A percentile compares a stretch with the other conserved stretches of the same genome.
Conservation (phyloP, 2,329 filamentous ascomycete species). For the Nemania serpens region DNA sequence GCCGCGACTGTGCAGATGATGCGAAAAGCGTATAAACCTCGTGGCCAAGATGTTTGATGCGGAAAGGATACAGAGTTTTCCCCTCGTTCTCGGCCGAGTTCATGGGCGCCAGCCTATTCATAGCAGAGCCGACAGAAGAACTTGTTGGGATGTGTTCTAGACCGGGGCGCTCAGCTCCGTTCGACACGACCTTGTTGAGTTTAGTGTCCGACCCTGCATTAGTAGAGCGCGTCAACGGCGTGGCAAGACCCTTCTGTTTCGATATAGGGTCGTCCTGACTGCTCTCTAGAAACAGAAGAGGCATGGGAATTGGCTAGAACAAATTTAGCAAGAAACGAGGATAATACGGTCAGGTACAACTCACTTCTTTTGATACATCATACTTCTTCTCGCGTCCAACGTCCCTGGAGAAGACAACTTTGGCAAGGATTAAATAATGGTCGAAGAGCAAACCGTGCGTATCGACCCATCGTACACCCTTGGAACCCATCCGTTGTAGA, state of each 20-base stretch:
- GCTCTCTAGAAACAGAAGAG: constrained; percentile 88
- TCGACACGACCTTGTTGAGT: constrained; percentile 59
- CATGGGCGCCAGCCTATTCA: constrained; percentile 48
- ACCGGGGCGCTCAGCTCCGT: constrained; percentile 58
- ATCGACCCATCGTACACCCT: constrained; percentile 90
- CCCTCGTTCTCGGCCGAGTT: constrained; percentile 72
- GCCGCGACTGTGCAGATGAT: constrained; percentile 71
- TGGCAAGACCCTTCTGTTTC: constrained; percentile 76
- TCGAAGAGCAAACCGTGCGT: constrained; percentile 94
- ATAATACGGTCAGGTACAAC: constrained; percentile 33
- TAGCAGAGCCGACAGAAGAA: constrained; percentile 63
- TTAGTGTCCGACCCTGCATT: constrained; percentile 63
- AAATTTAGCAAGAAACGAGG: constrained; percentile 35
- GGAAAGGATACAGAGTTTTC: constrained; percentile 90
- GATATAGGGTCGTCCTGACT: constrained; percentile 89
- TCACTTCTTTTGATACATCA: constrained; percentile 87
- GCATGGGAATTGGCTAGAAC: constrained; percentile 85
- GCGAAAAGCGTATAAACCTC: constrained; percentile 93
- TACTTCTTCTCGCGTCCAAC: constrained; percentile 79
- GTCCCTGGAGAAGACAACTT: constrained; percentile 72
- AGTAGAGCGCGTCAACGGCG: constrained; percentile 64
- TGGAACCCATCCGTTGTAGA: constrained; percentile 84
- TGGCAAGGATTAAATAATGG: constrained; percentile 92
- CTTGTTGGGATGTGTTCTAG: constrained; percentile 71
- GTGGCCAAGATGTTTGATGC: constrained; percentile 91